Conservation (phyloP, 768 basidiomycete genomes). For the Phlebiopsis flavidoalba region DNA sequence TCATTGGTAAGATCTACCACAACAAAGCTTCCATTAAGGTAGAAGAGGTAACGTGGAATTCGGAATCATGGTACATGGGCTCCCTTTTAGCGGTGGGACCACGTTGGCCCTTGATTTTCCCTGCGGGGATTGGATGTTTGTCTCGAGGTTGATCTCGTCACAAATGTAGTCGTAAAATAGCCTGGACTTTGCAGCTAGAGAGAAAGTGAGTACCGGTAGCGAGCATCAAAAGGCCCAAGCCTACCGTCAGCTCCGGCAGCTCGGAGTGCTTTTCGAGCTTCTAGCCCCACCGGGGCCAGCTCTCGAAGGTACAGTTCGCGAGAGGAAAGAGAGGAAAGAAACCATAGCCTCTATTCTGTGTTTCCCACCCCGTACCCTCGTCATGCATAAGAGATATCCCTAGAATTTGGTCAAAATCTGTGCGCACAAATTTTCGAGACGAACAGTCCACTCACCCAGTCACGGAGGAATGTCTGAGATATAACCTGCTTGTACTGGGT, state of each 20-base stretch:
- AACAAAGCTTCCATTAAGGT: slow-evolving; percentile 7
- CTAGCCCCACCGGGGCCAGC: slow-evolving; percentile 39
- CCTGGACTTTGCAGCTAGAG: slow-evolving; percentile 41
- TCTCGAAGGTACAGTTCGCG: slow-evolving; percentile 33
- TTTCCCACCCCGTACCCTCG: slow-evolving; percentile 50
- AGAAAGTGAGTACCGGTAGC: neutral
- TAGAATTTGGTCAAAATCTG: slow-evolving; percentile 21
- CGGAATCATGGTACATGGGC: too few relatives aligned
- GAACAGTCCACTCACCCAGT: slow-evolving; percentile 11
- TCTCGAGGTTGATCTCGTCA: slow-evolving; percentile 33
- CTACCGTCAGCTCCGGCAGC: slow-evolving; percentile 40
- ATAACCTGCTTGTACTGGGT: slow-evolving; percentile 47
- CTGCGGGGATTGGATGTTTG: slow-evolving; percentile 23
- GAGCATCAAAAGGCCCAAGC: neutral
- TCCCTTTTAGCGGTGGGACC: too few relatives aligned
- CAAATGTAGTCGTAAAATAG: slow-evolving; percentile 44
- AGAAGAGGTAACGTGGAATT: slow-evolving; percentile 17
- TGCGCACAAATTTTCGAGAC: neutral
- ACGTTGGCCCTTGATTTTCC: too few relatives aligned
- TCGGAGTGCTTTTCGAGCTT: slow-evolving; percentile 35
- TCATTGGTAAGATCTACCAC: slow-evolving; percentile 22
- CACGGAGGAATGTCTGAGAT: slow-evolving; percentile 33
- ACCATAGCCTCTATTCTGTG: slow-evolving; percentile 42
- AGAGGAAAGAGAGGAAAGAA: slow-evolving; percentile 47
- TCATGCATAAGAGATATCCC: slow-evolving; percentile 50